Conservation (phyloP, 164 flowering plant genomes). For the Vitis riparia region DNA sequence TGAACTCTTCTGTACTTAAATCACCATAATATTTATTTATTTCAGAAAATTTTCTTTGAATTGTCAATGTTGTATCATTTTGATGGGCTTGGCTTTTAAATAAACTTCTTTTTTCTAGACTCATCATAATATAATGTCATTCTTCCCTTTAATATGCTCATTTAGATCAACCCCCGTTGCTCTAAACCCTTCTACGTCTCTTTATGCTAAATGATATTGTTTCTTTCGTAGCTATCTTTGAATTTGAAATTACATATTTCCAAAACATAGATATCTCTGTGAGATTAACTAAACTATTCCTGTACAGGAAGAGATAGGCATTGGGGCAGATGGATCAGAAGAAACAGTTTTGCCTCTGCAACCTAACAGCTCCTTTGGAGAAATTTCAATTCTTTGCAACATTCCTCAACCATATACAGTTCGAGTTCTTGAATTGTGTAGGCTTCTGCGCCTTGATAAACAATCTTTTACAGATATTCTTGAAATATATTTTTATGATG, state of each 20-base stretch:
- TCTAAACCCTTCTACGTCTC: neutral
- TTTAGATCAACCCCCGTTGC: slow-evolving; percentile 15
- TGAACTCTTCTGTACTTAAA: neutral
- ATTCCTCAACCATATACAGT: slow-evolving; percentile 87
- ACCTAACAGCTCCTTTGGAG: slow-evolving; percentile 69
- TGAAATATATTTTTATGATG: slow-evolving; percentile 75
- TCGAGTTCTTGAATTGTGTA: slow-evolving; percentile 74
- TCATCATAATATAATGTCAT: neutral
- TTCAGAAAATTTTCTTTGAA: no score
- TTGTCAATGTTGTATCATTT: neutral
- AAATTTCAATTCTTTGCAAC: slow-evolving; percentile 84
- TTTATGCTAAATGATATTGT: neutral
- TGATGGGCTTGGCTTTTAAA: neutral
- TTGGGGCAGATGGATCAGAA: slow-evolving; percentile 64
- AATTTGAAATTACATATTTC: neutral
- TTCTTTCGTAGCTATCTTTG: neutral
- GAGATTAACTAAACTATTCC: neutral
- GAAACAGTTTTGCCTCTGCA: slow-evolving; percentile 45
- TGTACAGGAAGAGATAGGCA: slow-evolving; percentile 67
- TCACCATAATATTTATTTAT: no score
- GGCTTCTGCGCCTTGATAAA: slow-evolving; percentile 81
- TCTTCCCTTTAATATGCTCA: neutral
- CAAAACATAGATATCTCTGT: neutral
- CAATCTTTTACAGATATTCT: slow-evolving; percentile 68
- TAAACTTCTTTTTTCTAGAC: neutral